Percentiles rank a stretch among this genome's conserved stretches.
These are phyloP conservation scores for Blastobotrys petasosporus DNA, from an alignment of 1,139 yeast genomes.

Conservation along the genomic window DNA sequence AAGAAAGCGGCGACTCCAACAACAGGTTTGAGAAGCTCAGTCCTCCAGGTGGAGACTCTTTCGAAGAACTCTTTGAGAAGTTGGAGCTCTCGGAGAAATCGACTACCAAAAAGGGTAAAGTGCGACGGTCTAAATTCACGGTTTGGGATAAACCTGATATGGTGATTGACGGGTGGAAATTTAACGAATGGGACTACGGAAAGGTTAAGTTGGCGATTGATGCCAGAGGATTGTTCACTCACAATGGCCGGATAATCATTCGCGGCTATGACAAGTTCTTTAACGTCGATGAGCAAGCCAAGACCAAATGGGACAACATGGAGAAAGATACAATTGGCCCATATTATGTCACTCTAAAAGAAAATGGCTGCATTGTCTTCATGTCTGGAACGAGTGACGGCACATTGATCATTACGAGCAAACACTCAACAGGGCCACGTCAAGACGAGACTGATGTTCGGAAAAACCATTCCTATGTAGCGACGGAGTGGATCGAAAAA, in stretches of 20 bases:
- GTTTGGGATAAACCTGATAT: conserved; percentile 30
- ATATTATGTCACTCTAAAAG: conserved; percentile 73
- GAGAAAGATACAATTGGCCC: conserved; percentile 58
- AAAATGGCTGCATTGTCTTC: conserved; percentile 89
- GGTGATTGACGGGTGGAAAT: conserved; percentile 57
- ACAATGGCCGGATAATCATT: conserved; percentile 47
- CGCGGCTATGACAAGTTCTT: conserved; percentile 96
- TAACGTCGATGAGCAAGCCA: conserved; percentile 60
- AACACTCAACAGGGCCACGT: conserved; percentile 76
- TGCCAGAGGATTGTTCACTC: conserved; percentile 83
- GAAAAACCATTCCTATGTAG: conserved; percentile 71
- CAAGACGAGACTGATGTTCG: conserved; percentile 36
- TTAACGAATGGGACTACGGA: conserved; percentile 83
- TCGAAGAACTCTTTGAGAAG: conserved; percentile 8
- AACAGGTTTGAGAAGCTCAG: conserved; percentile 3
- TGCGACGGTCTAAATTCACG: conserved; percentile 19
- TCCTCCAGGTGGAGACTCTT: conserved; percentile 8
- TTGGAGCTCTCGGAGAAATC: conserved; percentile 6
- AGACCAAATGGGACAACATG: conserved; percentile 48
- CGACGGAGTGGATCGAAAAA: conserved; percentile 49
- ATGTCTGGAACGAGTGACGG: conserved; percentile 74
- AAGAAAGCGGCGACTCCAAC: background rate
- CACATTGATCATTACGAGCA: conserved; percentile 72
- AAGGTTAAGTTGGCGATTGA: conserved; percentile 55
- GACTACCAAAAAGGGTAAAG: conserved; percentile 20